phyloP scores from a whole-genome alignment of 2,329 filamentous ascomycete species.

The Magnaporthiopsis rhizophila region DNA sequence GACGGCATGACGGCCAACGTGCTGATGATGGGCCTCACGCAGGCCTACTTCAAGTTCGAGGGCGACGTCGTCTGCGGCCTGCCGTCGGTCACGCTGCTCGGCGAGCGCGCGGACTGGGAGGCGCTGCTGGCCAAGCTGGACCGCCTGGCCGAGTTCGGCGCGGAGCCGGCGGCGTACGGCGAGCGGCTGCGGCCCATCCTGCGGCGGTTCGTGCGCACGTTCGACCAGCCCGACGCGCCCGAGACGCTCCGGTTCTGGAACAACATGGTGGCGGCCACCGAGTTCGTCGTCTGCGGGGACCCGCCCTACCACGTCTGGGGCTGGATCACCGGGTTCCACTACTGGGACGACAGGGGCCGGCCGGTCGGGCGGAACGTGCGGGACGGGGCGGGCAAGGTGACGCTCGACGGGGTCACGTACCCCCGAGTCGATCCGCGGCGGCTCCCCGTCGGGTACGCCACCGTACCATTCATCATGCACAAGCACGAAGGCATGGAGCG shows the following conservation, averaged over 20 bases:
- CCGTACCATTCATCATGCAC: constrained; percentile 29
- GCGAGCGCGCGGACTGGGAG: constrained; percentile 30
- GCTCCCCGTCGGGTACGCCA: constrained; percentile 30
- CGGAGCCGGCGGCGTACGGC: constrained; percentile 30
- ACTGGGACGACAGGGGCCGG: constrained; percentile 31
- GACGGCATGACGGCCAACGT: constrained; percentile 33
- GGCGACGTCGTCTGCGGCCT: constrained; percentile 33
- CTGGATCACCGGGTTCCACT: constrained; percentile 41
- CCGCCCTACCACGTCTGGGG: constrained; percentile 32
- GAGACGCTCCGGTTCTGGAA: constrained; percentile 34
- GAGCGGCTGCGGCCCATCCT: constrained; percentile 35
- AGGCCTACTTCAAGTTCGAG: constrained; percentile 30
- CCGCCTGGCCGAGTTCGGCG: constrained; percentile 33
- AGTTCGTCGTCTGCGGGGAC: constrained; percentile 20
- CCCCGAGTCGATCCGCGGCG: constrained; percentile 16
- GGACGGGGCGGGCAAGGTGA: constrained; percentile 7
- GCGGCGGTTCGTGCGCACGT: constrained; percentile 33
- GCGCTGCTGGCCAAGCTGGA: constrained; percentile 32
- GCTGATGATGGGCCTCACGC: constrained; percentile 36
- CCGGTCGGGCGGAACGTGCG: constrained; percentile 10
- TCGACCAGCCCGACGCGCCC: constrained; percentile 27
- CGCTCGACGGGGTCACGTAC: constrained; percentile 20
- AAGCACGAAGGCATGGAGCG: constrained; percentile 20
- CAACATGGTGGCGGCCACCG: constrained; percentile 28
- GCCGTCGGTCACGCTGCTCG: constrained; percentile 32